Conservation (phyloP, 371 early-diverging fungal genomes). For the Rhizopus arrhizus region DNA sequence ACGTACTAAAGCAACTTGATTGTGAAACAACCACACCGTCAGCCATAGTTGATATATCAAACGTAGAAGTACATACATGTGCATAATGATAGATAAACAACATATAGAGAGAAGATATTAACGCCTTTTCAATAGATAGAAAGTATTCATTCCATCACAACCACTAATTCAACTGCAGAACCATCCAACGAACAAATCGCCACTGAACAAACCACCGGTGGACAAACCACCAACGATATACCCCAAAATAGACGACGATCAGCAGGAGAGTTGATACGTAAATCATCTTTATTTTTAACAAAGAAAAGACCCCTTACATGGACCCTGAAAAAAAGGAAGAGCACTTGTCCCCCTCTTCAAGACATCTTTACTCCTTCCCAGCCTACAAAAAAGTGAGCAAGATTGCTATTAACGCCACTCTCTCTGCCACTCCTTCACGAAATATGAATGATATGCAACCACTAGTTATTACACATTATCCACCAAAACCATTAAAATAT, state of each 20-base stretch:
- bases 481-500: constrained; percentile 33
- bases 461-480: constrained; percentile 36
- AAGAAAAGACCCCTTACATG: constrained; percentile 14
- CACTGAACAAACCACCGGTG: too few relatives aligned
- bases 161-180: neutral
- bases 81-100: neutral
- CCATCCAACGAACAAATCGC: neutral
- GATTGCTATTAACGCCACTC: constrained; percentile 26
- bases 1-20: constrained; percentile 32
- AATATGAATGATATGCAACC: constrained; percentile 16
- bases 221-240: neutral
- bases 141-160: neutral
- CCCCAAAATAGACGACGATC: constrained; percentile 12
- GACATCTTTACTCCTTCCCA: constrained; percentile 7
- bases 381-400: constrained; percentile 12
- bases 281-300: constrained; percentile 30
- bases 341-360: constrained; percentile 7
- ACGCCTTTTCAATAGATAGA: neutral
- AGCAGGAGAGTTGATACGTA: constrained; percentile 23
- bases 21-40: neutral
- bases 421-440: constrained; percentile 12
- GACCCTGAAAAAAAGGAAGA: constrained; percentile 23
- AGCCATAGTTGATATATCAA: neutral
- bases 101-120: too few relatives aligned
- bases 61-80: neutral